Evolutionary conservation across 2,329 filamentous ascomycete species (phyloP).

Genomic region (Pyrenophora teres): DNA sequence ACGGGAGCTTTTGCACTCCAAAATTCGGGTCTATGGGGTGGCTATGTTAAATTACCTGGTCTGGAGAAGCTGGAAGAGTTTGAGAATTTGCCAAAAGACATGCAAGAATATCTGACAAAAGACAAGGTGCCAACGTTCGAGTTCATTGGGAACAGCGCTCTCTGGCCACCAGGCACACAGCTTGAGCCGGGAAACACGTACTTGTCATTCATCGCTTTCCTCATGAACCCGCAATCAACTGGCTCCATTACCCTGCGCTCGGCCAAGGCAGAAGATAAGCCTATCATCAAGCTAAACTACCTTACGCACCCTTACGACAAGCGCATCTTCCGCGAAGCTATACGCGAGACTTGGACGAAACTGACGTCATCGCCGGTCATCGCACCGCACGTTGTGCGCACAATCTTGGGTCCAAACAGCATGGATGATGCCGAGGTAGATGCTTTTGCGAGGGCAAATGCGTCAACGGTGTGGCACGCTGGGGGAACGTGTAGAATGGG

Average conservation of each 20-base stretch:
- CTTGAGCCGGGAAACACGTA: conserved; percentile 44
- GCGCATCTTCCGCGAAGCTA: conserved; percentile 33
- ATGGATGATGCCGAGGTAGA: conserved; percentile 58
- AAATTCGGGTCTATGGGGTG: conserved; percentile 57
- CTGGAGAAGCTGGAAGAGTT: conserved; percentile 49
- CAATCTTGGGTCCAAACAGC: conserved; percentile 51
- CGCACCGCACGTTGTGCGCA: conserved; percentile 55
- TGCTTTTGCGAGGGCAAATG: conserved; percentile 35
- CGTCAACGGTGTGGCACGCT: conserved; percentile 45
- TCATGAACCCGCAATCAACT: conserved; percentile 56
- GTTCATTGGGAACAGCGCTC: conserved; percentile 45
- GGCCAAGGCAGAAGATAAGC: conserved; percentile 56
- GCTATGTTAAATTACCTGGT: conserved; percentile 56
- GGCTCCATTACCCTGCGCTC: conserved; percentile 61
- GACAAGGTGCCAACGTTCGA: conserved; percentile 64
- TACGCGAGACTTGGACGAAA: conserved; percentile 49
- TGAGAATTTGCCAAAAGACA: conserved; percentile 51
- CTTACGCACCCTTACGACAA: conserved; percentile 61
- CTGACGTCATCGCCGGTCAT: conserved; percentile 56
- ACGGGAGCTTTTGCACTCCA: conserved; percentile 43
- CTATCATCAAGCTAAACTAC: conserved; percentile 60
- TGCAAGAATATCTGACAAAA: conserved; percentile 53
- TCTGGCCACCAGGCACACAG: conserved; percentile 33
- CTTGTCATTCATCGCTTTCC: conserved; percentile 48
- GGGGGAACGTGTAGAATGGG: conserved; percentile 48